Evolutionary conservation across 345 rosid genomes (phyloP).

Genomic region (Garcia nutans): DNA sequence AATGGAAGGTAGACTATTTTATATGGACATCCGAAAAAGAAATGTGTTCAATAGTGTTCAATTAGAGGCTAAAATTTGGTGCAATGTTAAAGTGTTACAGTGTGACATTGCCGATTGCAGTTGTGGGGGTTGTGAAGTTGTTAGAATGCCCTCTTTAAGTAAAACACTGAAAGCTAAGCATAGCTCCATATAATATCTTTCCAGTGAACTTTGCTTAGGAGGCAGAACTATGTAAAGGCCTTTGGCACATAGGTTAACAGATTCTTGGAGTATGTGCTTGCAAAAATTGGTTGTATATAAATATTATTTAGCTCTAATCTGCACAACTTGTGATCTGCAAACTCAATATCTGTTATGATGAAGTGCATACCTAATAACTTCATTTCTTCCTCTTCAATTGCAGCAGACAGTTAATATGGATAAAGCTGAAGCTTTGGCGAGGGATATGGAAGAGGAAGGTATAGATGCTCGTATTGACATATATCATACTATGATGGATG

Average conservation of each 20-base stretch:
- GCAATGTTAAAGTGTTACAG: too few relatives aligned
- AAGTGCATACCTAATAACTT: constrained; percentile 11
- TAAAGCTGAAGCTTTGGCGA: constrained; percentile 78
- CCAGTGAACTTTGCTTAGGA: not conserved
- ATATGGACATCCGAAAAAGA: too few relatives aligned
- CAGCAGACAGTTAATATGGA: constrained; percentile 84
- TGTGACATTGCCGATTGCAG: too few relatives aligned
- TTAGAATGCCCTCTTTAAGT: too few relatives aligned
- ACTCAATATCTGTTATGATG: not conserved
- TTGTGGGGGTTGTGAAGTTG: too few relatives aligned
- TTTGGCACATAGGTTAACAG: constrained; percentile 5
- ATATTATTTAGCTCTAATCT: not conserved
- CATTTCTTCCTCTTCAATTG: constrained; percentile 18
- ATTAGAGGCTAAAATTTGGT: too few relatives aligned
- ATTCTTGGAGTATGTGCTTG: not conserved
- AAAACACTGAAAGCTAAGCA: too few relatives aligned
- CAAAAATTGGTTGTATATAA: not conserved
- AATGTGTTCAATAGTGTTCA: too few relatives aligned
- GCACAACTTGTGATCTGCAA: not conserved
- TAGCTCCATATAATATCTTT: not conserved
- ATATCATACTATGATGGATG: constrained; percentile 99
- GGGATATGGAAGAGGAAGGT: constrained; percentile 97
- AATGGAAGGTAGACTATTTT: too few relatives aligned
- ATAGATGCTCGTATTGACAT: constrained; percentile 88
- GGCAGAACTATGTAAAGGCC: not conserved